phyloP scores from a whole-genome alignment of 2,329 filamentous ascomycete species.

The Fusarium napiforme region DNA sequence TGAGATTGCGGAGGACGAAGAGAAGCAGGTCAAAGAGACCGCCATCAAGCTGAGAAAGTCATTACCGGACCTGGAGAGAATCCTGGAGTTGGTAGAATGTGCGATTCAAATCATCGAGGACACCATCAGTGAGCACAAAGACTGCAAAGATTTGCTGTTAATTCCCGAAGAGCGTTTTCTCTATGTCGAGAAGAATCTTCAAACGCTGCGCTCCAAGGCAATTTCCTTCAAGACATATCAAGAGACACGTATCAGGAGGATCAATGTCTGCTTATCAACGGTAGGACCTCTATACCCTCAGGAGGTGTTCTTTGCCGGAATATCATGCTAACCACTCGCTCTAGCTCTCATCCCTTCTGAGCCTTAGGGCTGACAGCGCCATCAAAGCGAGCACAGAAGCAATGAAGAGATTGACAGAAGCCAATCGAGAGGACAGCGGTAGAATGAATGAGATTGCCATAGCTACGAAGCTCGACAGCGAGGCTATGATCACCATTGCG shows the following conservation, averaged over 20 bases:
- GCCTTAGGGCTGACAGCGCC: neutral
- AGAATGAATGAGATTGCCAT: fast-evolving
- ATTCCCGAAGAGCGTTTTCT: neutral
- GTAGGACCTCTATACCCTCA: too few species aligned
- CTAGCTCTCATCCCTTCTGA: neutral
- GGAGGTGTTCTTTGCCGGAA: too few species aligned
- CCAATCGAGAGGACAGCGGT: neutral
- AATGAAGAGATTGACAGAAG: neutral
- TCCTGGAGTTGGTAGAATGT: neutral
- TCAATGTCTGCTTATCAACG: neutral
- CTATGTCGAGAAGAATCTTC: neutral
- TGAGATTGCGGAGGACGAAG: too few species aligned
- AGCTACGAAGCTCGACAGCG: neutral
- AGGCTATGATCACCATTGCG: neutral
- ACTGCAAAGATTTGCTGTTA: fast-evolving
- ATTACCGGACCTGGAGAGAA: neutral
- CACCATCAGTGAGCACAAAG: neutral
- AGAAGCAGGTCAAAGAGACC: neutral
- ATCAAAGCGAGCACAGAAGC: neutral
- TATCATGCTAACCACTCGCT: too few species aligned
- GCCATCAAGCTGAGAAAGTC: neutral
- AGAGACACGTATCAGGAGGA: neutral
- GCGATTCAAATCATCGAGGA: neutral
- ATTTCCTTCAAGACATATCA: neutral
- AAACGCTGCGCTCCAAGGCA: neutral